phyloP scores from a whole-genome alignment of 371 early-diverging fungal species.

The Saksenaea oblongispora region DNA sequence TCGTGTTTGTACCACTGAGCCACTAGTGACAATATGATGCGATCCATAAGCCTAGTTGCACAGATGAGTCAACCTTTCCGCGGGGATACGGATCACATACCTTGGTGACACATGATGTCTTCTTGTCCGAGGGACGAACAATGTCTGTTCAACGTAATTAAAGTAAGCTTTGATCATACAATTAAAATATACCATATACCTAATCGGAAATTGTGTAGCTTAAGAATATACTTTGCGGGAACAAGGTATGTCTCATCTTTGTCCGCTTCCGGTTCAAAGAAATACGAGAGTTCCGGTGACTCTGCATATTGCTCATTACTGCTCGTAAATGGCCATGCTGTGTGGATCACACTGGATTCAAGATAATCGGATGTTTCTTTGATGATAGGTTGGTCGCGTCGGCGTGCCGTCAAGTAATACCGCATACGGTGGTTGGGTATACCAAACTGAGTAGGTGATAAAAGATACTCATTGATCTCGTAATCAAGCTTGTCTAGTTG shows the following conservation, averaged over 20 bases:
- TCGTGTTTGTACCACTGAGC: slow-evolving; percentile 65
- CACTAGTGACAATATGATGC: slow-evolving; percentile 65
- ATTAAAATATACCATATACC: slow-evolving; percentile 40
- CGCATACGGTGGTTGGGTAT: slow-evolving; percentile 72
- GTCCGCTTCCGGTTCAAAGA: slow-evolving; percentile 47
- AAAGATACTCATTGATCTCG: slow-evolving; percentile 61
- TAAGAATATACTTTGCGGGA: slow-evolving; percentile 63
- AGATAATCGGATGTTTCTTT: slow-evolving; percentile 17
- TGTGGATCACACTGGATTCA: slow-evolving; percentile 37
- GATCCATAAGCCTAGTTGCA: slow-evolving; percentile 64
- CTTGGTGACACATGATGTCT: slow-evolving; percentile 77
- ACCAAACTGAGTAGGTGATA: slow-evolving; percentile 68
- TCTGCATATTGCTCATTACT: slow-evolving; percentile 16
- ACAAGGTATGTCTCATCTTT: slow-evolving; percentile 46
- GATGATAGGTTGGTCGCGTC: slow-evolving; percentile 35
- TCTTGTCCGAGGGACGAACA: slow-evolving; percentile 45
- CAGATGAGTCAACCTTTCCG: slow-evolving; percentile 6
- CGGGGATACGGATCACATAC: slow-evolving; percentile 31
- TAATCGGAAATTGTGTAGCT: slow-evolving; percentile 67
- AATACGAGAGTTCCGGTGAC: slow-evolving; percentile 28
- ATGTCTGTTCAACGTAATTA: slow-evolving; percentile 45
- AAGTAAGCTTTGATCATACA: neutral
- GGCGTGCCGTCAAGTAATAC: slow-evolving; percentile 68
- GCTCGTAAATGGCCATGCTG: slow-evolving; percentile 58
- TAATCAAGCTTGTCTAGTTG: slow-evolving; percentile 64